phyloP scores from a whole-genome alignment of 176 grass and related monocot species.

The Miscanthus lutarioriparius region DNA sequence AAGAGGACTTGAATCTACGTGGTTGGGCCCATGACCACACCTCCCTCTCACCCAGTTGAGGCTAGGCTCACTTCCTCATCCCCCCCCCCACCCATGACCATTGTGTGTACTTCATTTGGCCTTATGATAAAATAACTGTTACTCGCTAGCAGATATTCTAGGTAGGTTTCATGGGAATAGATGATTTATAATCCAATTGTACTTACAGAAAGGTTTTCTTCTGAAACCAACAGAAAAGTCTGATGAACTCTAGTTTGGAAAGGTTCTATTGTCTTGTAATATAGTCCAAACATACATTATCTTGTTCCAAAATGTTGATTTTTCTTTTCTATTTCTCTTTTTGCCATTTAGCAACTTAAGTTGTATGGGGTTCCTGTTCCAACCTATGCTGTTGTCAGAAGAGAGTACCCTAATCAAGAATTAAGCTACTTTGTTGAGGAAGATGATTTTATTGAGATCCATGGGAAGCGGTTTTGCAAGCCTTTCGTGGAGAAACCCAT shows the following conservation, averaged over 20 bases:
- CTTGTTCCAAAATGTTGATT: conserved; percentile 22
- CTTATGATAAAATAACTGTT: background rate
- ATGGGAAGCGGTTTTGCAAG: conserved; percentile 79
- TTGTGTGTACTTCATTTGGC: background rate
- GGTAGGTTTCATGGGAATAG: background rate
- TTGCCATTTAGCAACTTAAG: conserved; percentile 72
- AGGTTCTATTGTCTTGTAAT: conserved; percentile 1
- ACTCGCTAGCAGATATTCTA: background rate
- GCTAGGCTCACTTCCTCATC: background rate
- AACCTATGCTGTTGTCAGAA: conserved; percentile 79
- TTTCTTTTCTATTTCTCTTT: conserved; percentile 12
- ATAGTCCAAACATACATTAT: conserved; percentile 14
- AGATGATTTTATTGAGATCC: conserved; percentile 94
- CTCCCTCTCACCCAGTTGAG: background rate
- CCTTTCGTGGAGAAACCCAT: conserved; percentile 98
- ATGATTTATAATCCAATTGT: conserved; percentile 3
- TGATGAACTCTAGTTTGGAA: conserved; percentile 1
- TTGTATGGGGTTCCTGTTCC: conserved; percentile 78
- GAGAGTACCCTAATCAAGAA: conserved; percentile 89
- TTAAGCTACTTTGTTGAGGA: conserved; percentile 84
- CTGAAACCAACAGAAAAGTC: background rate
- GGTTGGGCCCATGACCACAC: background rate
- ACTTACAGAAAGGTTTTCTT: conserved; percentile 7
- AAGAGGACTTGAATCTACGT: background rate
- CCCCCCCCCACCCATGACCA: too few relatives aligned